Conservation (phyloP, 2,329 filamentous ascomycete genomes). For the Pseudogymnoascus sp. region DNA sequence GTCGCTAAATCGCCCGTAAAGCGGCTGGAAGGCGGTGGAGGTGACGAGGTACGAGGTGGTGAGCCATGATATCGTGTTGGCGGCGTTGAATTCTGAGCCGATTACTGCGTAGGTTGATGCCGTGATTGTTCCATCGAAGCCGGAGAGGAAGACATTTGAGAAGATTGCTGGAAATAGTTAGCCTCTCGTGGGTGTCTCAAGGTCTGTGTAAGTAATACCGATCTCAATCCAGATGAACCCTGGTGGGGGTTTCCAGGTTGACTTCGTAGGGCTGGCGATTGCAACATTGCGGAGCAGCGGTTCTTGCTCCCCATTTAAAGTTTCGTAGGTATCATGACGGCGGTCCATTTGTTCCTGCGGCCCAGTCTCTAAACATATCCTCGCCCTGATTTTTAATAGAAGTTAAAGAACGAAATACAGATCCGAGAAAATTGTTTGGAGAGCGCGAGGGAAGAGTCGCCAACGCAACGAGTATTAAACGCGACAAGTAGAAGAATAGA, state of each 20-base stretch:
- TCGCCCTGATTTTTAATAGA: neutral
- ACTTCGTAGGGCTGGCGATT: neutral
- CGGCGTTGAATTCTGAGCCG: constrained; percentile 65
- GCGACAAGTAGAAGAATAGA: neutral
- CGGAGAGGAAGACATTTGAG: constrained; percentile 58
- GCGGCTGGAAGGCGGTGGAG: constrained; percentile 63
- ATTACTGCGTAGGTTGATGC: constrained; percentile 68
- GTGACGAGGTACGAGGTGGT: constrained; percentile 68
- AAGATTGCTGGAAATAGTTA: constrained; percentile 43
- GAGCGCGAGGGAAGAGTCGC: neutral
- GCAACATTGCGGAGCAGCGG: neutral
- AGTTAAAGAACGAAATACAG: neutral
- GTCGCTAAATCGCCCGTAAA: constrained; percentile 66
- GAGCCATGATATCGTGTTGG: constrained; percentile 68
- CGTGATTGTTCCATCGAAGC: constrained; percentile 68
- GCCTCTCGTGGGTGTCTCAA: neutral
- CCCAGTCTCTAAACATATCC: neutral
- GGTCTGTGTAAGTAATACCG: constrained; percentile 27
- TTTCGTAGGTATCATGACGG: constrained; percentile 1
- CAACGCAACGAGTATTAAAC: neutral
- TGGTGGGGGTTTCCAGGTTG: constrained; percentile 40
- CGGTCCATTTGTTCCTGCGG: neutral
- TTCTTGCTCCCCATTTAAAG: neutral
- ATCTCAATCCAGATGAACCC: constrained; percentile 54
- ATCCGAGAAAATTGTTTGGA: neutral